Evolutionary conservation across 2,329 filamentous ascomycete genomes (phyloP), one percentile per base, ranked within the genome.

Genomic region (Fusarium heterosporum): DNA sequence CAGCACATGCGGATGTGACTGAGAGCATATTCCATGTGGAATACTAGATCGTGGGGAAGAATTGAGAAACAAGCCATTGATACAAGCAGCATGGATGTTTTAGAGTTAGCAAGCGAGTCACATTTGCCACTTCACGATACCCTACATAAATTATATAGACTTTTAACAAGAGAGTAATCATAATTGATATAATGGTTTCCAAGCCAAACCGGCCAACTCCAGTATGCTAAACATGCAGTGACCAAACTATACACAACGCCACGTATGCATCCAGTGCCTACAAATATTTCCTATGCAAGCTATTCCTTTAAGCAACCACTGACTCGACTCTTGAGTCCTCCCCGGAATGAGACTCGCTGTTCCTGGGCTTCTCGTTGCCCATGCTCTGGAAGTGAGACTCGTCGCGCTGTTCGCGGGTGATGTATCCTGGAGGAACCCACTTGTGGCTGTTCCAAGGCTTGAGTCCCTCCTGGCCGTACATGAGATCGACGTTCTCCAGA

Each of bases 401-500:
- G 47, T 79, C 78, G 51, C 78, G 72, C 56, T 78, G 61, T 74
- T 74, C 77, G 53, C 78, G 77, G 49, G 77, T 82, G 61, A 78
- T 69, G 62, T 81, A 82, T n/a, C 81, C 81, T 1, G 77, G 78
- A 14, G 81, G 81, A 34, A 78, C 76, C 84, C 84, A 90, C 64
- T 82, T 79, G 61, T 78, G 75, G 70, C 85, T 88, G 74, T 83
- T 84, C 84, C 87, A 89, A 4, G 89, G 84, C 75, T 85, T 86
- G n/a, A 90, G 82, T 40, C 81, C 65, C 4, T 68, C 77, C 19
- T 88, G 78, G 46, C 89, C 83, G 74, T 92, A 92, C 87, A 90
- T 90, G 51, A 86, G 84, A 75, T 92, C 89, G 57, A 92, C 87
- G 69, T 91, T 87, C 78, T 92, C 90, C n/a, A 92, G 82, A 13